Base-by-base conservation (phyloP, 176 grass and related monocot genomes). In the Leersia perrieri region DNA sequence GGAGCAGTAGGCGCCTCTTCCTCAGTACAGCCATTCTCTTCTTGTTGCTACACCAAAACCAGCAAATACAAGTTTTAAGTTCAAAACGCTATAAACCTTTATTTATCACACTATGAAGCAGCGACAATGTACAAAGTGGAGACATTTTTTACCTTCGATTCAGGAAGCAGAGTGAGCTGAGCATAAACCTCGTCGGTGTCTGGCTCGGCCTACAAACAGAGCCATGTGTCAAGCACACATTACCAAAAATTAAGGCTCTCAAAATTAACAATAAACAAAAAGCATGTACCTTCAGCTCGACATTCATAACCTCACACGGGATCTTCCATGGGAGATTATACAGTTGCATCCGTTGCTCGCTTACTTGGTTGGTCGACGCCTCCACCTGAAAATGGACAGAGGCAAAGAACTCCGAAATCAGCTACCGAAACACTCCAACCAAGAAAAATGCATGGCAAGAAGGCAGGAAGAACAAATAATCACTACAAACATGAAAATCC, bases 111-210 rank as follows among this genome's bases (percentile, higher is more conserved):
- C 20, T 47, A 22, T 45, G 67, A 66, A 60, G 20, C 79, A 84
- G 53, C 25, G 3, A 25, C 11, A 23, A 13, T 45, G 42, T 45
- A 29, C 9, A 60, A 74, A 71, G 18, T 78, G 47, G 29, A 70
- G 49, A 29, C 27, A 78, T 33, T 45, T 26, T 18, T 68, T 57
- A 94, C 95, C 85, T 94, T 92, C 0, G 78, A 75, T 76, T 88
- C 80, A n/a, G 95, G 95, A 31, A 94, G 73, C 72, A 97, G 70
- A 47, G 95, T 97, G 75, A 97, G 92, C 83, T 97, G 95, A 9
- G 95, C 95, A 53, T 88, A 97, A 58, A 97, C 95, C 77, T 97
- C 95, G 62, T 97, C 95, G 9, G 92, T 97, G 80, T 97, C 95
- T 4, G 45, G 69, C 55, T 97, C 95, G 1, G 95, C 95, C 95